phyloP scores from a whole-genome alignment of 352 stramenopile species.

The Phytophthora hybrid region DNA sequence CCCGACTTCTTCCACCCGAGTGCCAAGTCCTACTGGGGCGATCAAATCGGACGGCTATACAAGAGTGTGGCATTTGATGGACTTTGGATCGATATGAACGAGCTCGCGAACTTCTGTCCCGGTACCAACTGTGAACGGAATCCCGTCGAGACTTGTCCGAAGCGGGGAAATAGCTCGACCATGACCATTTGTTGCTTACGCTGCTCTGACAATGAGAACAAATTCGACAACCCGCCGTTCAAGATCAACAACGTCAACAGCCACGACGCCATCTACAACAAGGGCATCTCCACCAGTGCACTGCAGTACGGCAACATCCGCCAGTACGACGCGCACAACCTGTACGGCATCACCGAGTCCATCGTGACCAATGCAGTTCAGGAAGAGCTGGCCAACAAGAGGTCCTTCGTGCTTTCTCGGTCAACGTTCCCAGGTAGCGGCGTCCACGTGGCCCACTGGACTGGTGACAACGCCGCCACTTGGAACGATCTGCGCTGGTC shows the following conservation, averaged over 20 bases:
- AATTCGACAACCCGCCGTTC: conserved; percentile 66
- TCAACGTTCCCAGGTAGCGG: conserved; percentile 78
- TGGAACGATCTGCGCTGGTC: conserved; percentile 84
- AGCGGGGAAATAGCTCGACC: background rate
- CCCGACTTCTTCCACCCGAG: conserved; percentile 87
- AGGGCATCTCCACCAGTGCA: conserved; percentile 67
- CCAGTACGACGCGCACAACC: conserved; percentile 86
- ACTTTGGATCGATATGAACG: conserved; percentile 93
- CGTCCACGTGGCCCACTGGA: conserved; percentile 78
- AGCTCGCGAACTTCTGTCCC: conserved; percentile 79
- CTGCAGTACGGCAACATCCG: conserved; percentile 60
- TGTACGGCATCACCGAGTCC: conserved; percentile 83
- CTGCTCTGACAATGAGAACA: conserved; percentile 43
- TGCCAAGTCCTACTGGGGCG: conserved; percentile 65
- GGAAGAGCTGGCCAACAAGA: conserved; percentile 61
- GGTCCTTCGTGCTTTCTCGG: conserved; percentile 76
- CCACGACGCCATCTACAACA: conserved; percentile 57
- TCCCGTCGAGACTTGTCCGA: background rate
- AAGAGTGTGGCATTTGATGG: no score
- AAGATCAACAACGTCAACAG: conserved; percentile 63
- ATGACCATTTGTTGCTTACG: background rate
- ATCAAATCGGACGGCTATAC: conserved; percentile 26
- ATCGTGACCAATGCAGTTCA: conserved; percentile 68
- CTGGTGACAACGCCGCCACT: conserved; percentile 78
- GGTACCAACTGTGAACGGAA: background rate